A percentile compares a stretch with the other conserved stretches of the same genome.
Conservation (phyloP, 176 grass and related monocot species). For the Pontederia paniculata region DNA sequence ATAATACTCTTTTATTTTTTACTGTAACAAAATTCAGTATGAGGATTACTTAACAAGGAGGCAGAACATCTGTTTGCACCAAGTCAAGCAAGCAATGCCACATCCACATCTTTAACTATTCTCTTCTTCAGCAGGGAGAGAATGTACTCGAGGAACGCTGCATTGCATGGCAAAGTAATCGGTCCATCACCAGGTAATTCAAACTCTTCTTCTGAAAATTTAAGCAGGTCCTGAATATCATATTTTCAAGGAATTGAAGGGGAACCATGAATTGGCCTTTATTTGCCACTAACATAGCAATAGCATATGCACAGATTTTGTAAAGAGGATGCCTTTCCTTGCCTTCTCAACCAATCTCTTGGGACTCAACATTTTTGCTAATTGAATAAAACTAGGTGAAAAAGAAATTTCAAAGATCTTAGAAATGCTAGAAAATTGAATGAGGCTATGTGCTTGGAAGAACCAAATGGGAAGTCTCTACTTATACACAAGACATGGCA, state of each 20-base stretch:
- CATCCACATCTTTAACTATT: neutral
- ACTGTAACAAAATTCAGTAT: too few species aligned
- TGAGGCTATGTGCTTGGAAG: too few species aligned
- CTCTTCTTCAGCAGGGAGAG: slow-evolving; percentile 1
- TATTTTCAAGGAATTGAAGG: neutral
- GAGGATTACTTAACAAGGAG: neutral
- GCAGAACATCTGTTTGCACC: slow-evolving; percentile 1
- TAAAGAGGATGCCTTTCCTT: neutral
- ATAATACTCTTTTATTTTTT: too few species aligned
- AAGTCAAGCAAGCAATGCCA: neutral
- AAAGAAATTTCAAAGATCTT: neutral
- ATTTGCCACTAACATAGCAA: too few species aligned
- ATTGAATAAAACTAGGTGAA: neutral
- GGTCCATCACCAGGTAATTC: neutral
- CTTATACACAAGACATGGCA: too few species aligned
- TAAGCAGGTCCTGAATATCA: neutral
- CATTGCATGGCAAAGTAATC: neutral
- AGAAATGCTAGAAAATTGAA: neutral
- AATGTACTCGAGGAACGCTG: slow-evolving; percentile 1
- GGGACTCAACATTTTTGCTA: slow-evolving; percentile 1
- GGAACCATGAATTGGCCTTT: neutral
- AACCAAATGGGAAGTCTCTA: too few species aligned
- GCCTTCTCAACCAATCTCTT: neutral
- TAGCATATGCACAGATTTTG: too few species aligned
- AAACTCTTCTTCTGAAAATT: neutral